Percentiles rank a stretch among this genome's conserved stretches.
phyloP scores from a whole-genome alignment of 306 rosid species.

The Parietaria judaica region DNA sequence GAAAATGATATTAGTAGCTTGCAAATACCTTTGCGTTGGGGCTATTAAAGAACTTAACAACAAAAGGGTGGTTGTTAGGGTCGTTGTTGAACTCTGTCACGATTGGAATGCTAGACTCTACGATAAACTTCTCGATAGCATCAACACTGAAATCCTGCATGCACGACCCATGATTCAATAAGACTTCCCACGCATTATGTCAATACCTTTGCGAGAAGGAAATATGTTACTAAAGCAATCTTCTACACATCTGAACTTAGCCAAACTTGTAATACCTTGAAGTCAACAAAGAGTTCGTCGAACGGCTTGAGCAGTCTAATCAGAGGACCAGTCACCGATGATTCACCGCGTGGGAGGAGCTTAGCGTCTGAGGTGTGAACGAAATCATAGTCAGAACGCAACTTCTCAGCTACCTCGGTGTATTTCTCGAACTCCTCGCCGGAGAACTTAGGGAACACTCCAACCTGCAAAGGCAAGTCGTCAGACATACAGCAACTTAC shows the following conservation, averaged over 20 bases:
- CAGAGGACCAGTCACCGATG: slow-evolving; percentile 62
- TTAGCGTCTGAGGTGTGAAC: slow-evolving; percentile 80
- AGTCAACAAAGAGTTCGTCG: slow-evolving; percentile 78
- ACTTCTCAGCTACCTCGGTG: slow-evolving; percentile 53
- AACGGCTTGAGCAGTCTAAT: slow-evolving; percentile 89
- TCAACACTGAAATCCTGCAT: slow-evolving; percentile 66
- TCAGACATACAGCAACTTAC: not conserved
- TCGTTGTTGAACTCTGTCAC: slow-evolving; percentile 65
- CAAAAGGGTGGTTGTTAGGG: slow-evolving; percentile 57
- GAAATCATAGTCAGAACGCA: slow-evolving; percentile 77
- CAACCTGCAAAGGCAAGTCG: slow-evolving; percentile 46
- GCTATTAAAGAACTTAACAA: slow-evolving; percentile 55
- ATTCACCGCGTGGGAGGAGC: slow-evolving; percentile 82
- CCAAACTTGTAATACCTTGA: slow-evolving; percentile 38
- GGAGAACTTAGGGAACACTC: slow-evolving; percentile 64
- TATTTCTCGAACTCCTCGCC: slow-evolving; percentile 75
- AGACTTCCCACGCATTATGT: not conserved
- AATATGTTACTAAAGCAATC: not conserved
- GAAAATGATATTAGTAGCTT: not conserved
- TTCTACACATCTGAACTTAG: slow-evolving; percentile 1
- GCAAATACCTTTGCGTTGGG: slow-evolving; percentile 48
- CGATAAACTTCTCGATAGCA: slow-evolving; percentile 64
- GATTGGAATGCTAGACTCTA: slow-evolving; percentile 46
- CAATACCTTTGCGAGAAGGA: not conserved
- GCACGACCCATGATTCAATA: slow-evolving; percentile 15